These are phyloP conservation scores for Hanseniaspora pseudoguilliermondii DNA, from an alignment of 805 yeast species.

Conservation along the genomic window DNA sequence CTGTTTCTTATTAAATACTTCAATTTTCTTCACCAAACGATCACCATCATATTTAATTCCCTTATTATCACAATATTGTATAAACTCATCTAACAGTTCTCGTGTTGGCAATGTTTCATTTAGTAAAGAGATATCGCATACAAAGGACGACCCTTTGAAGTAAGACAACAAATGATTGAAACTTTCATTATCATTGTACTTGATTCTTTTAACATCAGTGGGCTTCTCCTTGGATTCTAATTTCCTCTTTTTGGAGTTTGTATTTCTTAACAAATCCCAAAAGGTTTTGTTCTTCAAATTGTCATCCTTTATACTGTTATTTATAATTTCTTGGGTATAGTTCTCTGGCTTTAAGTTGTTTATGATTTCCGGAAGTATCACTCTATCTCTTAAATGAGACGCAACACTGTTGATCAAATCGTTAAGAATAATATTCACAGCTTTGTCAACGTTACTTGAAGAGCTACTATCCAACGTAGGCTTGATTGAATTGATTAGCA, in stretches of 20 bases:
- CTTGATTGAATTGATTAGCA: neutral
- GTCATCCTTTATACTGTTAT: neutral
- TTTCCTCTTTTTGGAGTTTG: slow-evolving; percentile 3
- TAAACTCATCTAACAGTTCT: slow-evolving; percentile 20
- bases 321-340: slow-evolving; percentile 12
- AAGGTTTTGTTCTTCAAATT: slow-evolving; percentile 4
- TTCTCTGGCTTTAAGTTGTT: slow-evolving; percentile 4
- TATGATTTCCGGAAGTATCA: slow-evolving; percentile 1
- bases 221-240: neutral
- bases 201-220: neutral
- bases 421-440: neutral
- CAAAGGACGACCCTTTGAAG: neutral
- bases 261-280: slow-evolving; percentile 8
- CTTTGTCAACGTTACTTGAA: neutral
- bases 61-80: slow-evolving; percentile 13
- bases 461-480: neutral
- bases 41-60: slow-evolving; percentile 8
- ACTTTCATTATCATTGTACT: neutral
- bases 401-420: neutral
- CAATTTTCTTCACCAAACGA: neutral
- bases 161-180: neutral
- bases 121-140: neutral
- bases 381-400: slow-evolving; percentile 5
- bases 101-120: slow-evolving; percentile 13
- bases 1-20: neutral